A percentile compares a stretch with the other conserved stretches of the same genome.
Evolutionary conservation across 305 asterid species (phyloP).

Genomic region (Rubia peregrina): DNA sequence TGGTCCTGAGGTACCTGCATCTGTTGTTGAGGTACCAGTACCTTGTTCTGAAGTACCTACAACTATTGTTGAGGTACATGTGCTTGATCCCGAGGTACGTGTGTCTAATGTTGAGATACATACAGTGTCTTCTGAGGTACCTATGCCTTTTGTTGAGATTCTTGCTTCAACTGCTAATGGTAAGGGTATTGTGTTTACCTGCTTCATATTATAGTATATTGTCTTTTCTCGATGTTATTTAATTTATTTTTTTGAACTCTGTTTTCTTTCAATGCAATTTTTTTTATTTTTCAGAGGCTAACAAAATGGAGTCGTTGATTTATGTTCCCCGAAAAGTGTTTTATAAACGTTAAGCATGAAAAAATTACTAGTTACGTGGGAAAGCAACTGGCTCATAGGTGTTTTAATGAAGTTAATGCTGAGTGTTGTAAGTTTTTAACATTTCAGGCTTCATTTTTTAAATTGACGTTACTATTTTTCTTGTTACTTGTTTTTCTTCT

Average conservation of each 20-base stretch:
- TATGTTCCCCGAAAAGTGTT: too few species aligned
- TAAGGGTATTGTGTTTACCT: background rate
- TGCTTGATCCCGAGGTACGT: too few species aligned
- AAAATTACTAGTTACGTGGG: background rate
- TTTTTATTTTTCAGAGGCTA: background rate
- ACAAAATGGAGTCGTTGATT: too few species aligned
- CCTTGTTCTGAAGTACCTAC: too few species aligned
- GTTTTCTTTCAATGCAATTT: background rate
- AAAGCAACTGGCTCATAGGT: background rate
- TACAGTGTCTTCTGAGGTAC: background rate
- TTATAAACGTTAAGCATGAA: background rate
- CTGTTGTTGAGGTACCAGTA: too few species aligned
- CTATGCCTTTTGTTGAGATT: background rate
- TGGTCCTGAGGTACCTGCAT: too few species aligned
- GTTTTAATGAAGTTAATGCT: background rate
- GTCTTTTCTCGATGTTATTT: background rate
- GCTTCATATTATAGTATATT: too few species aligned
- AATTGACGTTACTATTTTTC: background rate
- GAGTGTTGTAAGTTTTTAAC: background rate
- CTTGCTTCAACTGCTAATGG: background rate
- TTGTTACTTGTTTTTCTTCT: too few species aligned
- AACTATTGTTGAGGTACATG: too few species aligned
- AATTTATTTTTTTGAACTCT: too few species aligned
- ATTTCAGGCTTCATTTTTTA: background rate
- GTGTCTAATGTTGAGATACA: background rate